Base-by-base conservation (phyloP, 257 asterid species). In the Ocimum tenuiflorum region DNA sequence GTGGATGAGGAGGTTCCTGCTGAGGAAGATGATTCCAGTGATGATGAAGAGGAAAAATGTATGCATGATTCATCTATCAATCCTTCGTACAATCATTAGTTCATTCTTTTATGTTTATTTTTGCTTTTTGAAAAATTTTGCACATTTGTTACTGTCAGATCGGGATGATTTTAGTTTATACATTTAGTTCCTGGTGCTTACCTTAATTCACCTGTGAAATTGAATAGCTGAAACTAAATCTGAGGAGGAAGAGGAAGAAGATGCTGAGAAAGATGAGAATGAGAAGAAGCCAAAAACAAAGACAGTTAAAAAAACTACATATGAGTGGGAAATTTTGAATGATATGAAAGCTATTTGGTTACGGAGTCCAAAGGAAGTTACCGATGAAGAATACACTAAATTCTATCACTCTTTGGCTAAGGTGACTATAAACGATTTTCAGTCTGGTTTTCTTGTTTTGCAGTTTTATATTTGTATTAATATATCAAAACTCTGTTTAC, bases 341-440 rank as follows among this genome's bases (percentile, higher is more conserved):
- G 94, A 91, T 60, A 75, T 91, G 72, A 91, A 88, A 73, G 98
- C 98, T 72, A 87, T 91, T 69, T 91, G 98, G 98, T 64, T 91
- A 42, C 78, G 98, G 60, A 91, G 35, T 68, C 98, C 96, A 15
- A 91, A 85, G 79, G 96, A 91, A 75, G 98, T 91, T 70, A 88
- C 95, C 0, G 94, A 91, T 0, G 98, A 91, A 79, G 96, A 91
- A 69, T 91, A 91, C 64, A 75, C 80, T 1, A 88, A 86, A 68
- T 91, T 91, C 77, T 91, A 91, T 76, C 98, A 82, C 81, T 80
- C 96, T 60, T 74, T 91, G 57, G 79, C 98, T 57, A 91, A 91
- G 98, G 98, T 88, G 68, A 23, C 63, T 68, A 69, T 24, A 38
- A 41, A 59, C 12, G 1, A 13, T 39, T 20, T n/a, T 1, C 65